These are phyloP conservation scores for Tetrahymena borealis DNA, from an alignment of 73 alveolate species.

Conservation along the genomic window DNA sequence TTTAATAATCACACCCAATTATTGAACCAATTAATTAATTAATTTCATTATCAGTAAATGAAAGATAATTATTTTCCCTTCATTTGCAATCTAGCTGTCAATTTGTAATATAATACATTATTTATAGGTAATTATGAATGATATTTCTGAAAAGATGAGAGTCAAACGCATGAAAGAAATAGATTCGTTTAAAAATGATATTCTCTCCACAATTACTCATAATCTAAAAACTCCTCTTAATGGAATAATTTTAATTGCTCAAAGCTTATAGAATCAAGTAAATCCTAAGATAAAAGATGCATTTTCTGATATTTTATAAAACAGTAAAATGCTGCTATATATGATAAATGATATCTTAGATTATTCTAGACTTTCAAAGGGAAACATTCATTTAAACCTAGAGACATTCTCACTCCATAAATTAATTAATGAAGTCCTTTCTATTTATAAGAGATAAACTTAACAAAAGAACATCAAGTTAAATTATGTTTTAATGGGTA, in stretches of 20 bases:
- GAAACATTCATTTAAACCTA: neutral
- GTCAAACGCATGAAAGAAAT: neutral
- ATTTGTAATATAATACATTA: neutral
- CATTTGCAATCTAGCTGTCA: too few species aligned
- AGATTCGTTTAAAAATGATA: conserved; percentile 10
- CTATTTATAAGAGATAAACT: neutral
- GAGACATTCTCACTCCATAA: neutral
- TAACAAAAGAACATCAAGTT: neutral
- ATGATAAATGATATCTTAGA: conserved; percentile 38
- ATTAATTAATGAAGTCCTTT: neutral
- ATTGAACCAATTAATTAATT: too few species aligned
- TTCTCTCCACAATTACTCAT: conserved; percentile 23
- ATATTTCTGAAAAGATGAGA: conserved; percentile 19
- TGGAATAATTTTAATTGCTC: conserved; percentile 20
- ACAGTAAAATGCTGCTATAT: conserved; percentile 19
- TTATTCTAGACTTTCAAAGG: conserved; percentile 10
- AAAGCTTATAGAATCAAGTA: conserved; percentile 2
- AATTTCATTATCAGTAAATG: too few species aligned
- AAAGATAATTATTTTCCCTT: too few species aligned
- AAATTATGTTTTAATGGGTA: neutral
- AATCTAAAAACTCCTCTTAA: conserved; percentile 37
- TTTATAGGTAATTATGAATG: conserved; percentile 20
- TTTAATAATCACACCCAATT: too few species aligned
- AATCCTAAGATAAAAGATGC: neutral
- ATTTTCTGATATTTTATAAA: neutral